Conservation (phyloP, 2,329 filamentous ascomycete species). For the Pseudopithomyces chartarum region DNA sequence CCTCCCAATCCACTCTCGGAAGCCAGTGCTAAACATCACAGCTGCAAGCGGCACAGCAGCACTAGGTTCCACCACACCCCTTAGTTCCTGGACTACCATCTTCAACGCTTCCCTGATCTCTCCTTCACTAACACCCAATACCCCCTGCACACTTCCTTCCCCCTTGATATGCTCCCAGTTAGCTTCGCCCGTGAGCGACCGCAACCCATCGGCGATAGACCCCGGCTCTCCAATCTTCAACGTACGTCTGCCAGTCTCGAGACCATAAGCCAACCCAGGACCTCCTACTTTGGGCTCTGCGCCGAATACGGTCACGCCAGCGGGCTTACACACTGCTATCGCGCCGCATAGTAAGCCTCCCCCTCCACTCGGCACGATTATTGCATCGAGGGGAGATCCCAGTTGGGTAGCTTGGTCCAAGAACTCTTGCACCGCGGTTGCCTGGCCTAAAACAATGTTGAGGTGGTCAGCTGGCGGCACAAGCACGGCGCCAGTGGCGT, state of each 20-base stretch:
- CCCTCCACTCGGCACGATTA: slow-evolving; percentile 16
- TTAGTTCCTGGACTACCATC: slow-evolving; percentile 1
- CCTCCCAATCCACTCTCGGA: slow-evolving; percentile 4
- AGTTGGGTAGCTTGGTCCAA: slow-evolving; percentile 6
- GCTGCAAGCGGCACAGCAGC: slow-evolving; percentile 15
- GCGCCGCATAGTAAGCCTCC: slow-evolving; percentile 18
- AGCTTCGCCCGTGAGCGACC: slow-evolving; percentile 12
- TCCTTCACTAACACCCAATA: slow-evolving; percentile 11
- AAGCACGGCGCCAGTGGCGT: slow-evolving; percentile 7
- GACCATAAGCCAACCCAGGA: not conserved
- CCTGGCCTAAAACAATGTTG: slow-evolving; percentile 16
- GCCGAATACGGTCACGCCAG: slow-evolving; percentile 11
- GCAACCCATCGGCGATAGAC: slow-evolving; percentile 15
- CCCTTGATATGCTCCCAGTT: slow-evolving; percentile 14
- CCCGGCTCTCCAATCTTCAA: not conserved
- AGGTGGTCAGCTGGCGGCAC: slow-evolving; percentile 13
- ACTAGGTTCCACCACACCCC: slow-evolving; percentile 14
- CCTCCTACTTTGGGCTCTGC: slow-evolving; percentile 13
- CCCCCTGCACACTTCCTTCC: slow-evolving; percentile 6
- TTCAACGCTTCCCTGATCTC: slow-evolving; percentile 9
- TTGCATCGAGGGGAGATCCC: slow-evolving; percentile 5
- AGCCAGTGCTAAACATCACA: slow-evolving; percentile 8
- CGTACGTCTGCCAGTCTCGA: not conserved
- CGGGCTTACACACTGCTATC: slow-evolving; percentile 7
- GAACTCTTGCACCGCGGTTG: slow-evolving; percentile 12